Percentiles rank a stretch among this genome's conserved stretches.
Evolutionary conservation across 2,329 filamentous ascomycete species (phyloP).

Genomic region (Diaporthe ampelina): DNA sequence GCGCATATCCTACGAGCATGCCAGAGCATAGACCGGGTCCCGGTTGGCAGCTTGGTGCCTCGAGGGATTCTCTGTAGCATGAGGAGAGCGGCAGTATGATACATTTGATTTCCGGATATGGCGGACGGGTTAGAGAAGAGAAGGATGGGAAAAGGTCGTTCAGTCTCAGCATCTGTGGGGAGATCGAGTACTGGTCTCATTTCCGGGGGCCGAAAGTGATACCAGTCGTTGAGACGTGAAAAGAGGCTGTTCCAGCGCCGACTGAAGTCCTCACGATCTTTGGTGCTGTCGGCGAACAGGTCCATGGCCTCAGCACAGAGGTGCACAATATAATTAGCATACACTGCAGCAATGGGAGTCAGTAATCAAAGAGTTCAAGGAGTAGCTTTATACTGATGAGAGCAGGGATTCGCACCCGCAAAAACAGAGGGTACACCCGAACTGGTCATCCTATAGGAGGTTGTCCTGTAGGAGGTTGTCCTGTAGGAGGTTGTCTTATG

Average conservation of each 20-base stretch:
- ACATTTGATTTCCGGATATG: slow-evolving; percentile 70
- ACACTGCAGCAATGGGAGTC: slow-evolving; percentile 47
- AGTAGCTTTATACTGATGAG: too few species aligned
- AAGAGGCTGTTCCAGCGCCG: slow-evolving; percentile 63
- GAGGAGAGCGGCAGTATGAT: slow-evolving; percentile 68
- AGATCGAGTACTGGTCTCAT: slow-evolving; percentile 60
- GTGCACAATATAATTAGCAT: slow-evolving; percentile 72
- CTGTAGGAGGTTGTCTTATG: too few species aligned
- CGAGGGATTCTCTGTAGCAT: slow-evolving; percentile 61
- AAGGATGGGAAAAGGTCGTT: slow-evolving; percentile 63
- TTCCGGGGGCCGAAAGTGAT: slow-evolving; percentile 59
- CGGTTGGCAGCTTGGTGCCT: slow-evolving; percentile 40
- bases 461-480: too few species aligned
- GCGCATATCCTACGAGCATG: slow-evolving; percentile 69
- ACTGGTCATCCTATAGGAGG: too few species aligned
- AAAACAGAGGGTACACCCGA: too few species aligned
- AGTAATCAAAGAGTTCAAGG: too few species aligned
- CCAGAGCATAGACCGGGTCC: slow-evolving; percentile 61
- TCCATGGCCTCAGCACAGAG: slow-evolving; percentile 66
- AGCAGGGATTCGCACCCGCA: too few species aligned
- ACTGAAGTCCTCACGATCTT: slow-evolving; percentile 56
- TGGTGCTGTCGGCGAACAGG: slow-evolving; percentile 63
- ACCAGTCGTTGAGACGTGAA: slow-evolving; percentile 65
- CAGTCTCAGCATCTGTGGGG: slow-evolving; percentile 45
- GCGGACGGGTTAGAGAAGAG: slow-evolving; percentile 67